Evolutionary conservation across 176 grass and related monocot species (phyloP).

Genomic region (Avena atlantica): DNA sequence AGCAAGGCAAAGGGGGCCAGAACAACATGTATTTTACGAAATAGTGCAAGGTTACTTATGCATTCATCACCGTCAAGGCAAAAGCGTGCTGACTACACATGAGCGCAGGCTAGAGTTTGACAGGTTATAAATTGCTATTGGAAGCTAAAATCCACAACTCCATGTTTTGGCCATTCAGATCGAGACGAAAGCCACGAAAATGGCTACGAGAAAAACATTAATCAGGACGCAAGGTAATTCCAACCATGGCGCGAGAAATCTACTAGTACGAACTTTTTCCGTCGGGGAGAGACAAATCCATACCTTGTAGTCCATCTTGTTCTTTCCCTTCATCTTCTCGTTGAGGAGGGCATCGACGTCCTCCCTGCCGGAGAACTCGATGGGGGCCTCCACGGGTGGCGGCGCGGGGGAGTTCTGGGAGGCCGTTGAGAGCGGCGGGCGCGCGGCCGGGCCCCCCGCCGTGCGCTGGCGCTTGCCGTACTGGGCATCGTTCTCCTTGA

Average conservation of each 20-base stretch:
- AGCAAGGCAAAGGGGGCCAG: background rate
- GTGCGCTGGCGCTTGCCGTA: constrained; percentile 56
- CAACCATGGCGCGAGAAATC: background rate
- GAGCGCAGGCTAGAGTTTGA: background rate
- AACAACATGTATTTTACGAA: background rate
- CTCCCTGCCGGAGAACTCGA: constrained; percentile 60
- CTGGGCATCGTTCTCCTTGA: constrained; percentile 54
- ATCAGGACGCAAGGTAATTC: background rate
- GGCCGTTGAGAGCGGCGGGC: constrained; percentile 45
- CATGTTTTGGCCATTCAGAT: background rate
- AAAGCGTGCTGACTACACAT: background rate
- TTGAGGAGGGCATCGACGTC: constrained; percentile 66
- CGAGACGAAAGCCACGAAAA: background rate
- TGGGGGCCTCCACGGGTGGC: constrained; percentile 26
- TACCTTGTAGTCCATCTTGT: constrained; percentile 83
- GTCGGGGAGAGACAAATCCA: background rate
- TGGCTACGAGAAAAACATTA: background rate
- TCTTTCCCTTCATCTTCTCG: constrained; percentile 90
- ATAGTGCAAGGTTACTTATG: background rate
- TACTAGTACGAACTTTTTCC: background rate
- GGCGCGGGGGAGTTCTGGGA: constrained; percentile 13
- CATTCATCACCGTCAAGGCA: background rate
- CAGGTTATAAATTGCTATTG: background rate
- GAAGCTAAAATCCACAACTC: background rate
- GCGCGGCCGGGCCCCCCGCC: constrained; percentile 9